Base-by-base conservation (phyloP, 1,284 basidiomycete species). In the Ustilago trichophora region DNA sequence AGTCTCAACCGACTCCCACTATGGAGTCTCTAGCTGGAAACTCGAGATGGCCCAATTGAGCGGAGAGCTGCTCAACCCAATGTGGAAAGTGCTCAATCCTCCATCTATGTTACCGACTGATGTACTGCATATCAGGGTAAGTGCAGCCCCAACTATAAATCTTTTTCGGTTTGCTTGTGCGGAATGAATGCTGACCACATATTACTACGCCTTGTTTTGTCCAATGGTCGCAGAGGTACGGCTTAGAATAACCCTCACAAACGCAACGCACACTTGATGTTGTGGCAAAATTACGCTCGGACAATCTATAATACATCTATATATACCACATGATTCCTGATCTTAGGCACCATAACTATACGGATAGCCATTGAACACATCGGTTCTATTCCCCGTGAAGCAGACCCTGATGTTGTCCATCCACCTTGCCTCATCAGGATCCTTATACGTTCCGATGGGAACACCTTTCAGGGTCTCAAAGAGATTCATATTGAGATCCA, bases 21-120 rank as follows among this genome's bases (percentile, higher is more conserved):
- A 37, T 19, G 57, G 57, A 13, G 33, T 35, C 13, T 35, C 57
- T 3, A 48, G 50, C 19, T 60, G 33, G 25, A 60, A 48, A 40
- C 38, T 60, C 33, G 24, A 53, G n/a, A 53, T 60, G 34, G 50
- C 50, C 3, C 50, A 60, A 25, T 27, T 60, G 34, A 60, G 50
- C 36, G 57, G 57, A 3, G 57, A 60, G 31, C 31, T 24, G n/a
- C 36, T 60, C 19, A 60, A 53, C 26, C 49, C 44, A 4, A 47
- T 64, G 52, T 76, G 66, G 59, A 68, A 74, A 55, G 38, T 56
- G 26, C 62, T 72, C 54, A 65, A 74, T 42, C 72, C 72, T 24
- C 72, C 73, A 11, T 35, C 53, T 22, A 76, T 76, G 73, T 41
- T 76, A 25, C 73, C 73, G 8, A 76, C 68, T 16, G 60, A 72